Conservation (phyloP, 768 basidiomycete genomes). For the Lentinula guzmanii region DNA sequence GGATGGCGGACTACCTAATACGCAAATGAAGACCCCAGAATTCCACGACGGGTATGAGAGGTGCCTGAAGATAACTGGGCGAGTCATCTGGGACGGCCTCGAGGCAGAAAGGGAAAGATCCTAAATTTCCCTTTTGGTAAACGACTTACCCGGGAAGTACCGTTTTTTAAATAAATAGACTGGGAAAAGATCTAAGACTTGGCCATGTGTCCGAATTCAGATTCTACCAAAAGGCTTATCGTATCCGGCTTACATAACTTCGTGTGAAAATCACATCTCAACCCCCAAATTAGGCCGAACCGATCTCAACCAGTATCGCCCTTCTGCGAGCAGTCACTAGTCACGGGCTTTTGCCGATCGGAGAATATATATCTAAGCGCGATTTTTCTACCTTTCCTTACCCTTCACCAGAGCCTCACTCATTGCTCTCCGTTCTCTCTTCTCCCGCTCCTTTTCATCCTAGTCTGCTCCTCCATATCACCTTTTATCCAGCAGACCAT, state of each 20-base stretch:
- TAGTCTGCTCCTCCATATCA: not conserved
- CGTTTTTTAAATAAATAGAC: not conserved
- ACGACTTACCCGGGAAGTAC: not conserved
- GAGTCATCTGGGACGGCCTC: not conserved
- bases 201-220: not conserved
- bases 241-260: not conserved
- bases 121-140: not conserved
- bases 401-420: not conserved
- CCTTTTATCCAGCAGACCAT: conserved; percentile 8
- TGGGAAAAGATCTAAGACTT: not conserved
- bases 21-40: conserved; percentile 28
- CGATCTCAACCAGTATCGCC: no score
- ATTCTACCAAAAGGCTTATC: not conserved
- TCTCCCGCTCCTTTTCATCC: not conserved
- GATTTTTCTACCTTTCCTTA: not conserved
- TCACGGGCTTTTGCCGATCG: not conserved
- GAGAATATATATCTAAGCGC: not conserved
- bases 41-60: conserved; percentile 14
- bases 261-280: no score
- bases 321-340: no score
- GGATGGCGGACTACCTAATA: conserved; percentile 14
- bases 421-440: not conserved
- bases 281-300: no score
- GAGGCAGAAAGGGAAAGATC: conserved; percentile 1
- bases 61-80: not conserved